A percentile compares a stretch with the other conserved stretches of the same genome.
phyloP scores from a whole-genome alignment of 2,329 filamentous ascomycete genomes.

The Cordyceps tenuipes region DNA sequence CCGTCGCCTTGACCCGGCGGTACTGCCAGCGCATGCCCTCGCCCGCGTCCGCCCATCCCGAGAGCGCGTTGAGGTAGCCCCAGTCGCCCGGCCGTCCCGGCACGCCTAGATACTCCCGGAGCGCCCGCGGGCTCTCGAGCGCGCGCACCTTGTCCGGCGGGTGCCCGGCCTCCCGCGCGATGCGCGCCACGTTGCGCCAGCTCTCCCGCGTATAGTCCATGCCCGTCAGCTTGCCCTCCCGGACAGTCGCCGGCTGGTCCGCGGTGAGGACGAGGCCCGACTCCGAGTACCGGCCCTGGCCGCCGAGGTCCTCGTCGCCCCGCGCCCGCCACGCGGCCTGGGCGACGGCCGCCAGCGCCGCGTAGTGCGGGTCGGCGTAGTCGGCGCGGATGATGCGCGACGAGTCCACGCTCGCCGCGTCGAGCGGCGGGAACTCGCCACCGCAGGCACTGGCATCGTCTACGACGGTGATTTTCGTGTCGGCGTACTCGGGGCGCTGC shows the following conservation, averaged over 20 bases:
- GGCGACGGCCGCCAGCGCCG: constrained; percentile 62
- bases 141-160: constrained; percentile 33
- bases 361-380: constrained; percentile 74
- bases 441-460: constrained; percentile 38
- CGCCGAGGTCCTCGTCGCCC: constrained; percentile 48
- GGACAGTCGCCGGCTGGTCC: constrained; percentile 29
- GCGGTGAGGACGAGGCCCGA: constrained; percentile 59
- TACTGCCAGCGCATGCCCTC: constrained; percentile 59
- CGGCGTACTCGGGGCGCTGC: constrained; percentile 46
- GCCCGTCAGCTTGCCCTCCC: constrained; percentile 32
- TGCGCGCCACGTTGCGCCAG: constrained; percentile 50
- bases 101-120: constrained; percentile 38
- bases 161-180: constrained; percentile 33
- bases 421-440: constrained; percentile 49
- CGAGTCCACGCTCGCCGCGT: constrained; percentile 53
- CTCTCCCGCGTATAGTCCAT: constrained; percentile 53
- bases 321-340: constrained; percentile 59
- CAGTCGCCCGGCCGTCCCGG: constrained; percentile 48
- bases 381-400: constrained; percentile 62
- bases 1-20: constrained; percentile 42
- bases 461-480: constrained; percentile 49
- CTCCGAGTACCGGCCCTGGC: constrained; percentile 60
- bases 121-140: constrained; percentile 35
- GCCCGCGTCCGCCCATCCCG: constrained; percentile 76
- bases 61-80: constrained; percentile 66